Conservation (phyloP, 2,329 filamentous ascomycete species). For the Fusarium incarnatum region DNA sequence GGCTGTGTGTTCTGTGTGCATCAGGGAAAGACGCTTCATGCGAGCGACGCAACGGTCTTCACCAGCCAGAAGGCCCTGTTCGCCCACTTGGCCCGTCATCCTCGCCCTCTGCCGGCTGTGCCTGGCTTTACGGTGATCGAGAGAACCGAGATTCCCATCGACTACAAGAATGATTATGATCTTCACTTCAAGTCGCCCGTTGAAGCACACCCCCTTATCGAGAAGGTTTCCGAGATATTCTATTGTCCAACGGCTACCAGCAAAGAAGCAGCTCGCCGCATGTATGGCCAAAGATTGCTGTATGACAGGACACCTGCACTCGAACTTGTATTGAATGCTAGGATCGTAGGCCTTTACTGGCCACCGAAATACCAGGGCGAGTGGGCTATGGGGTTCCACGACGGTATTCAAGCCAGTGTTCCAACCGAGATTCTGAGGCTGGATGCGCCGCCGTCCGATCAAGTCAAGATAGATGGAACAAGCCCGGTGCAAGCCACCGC, state of each 20-base stretch:
- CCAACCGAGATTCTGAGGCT: constrained; percentile 62
- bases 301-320: constrained; percentile 59
- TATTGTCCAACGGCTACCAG: constrained; percentile 59
- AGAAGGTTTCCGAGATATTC: constrained; percentile 55
- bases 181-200: constrained; percentile 60
- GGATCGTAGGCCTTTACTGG: constrained; percentile 63
- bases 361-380: constrained; percentile 64
- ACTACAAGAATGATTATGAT: constrained; percentile 64
- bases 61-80: constrained; percentile 65
- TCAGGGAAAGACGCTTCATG: constrained; percentile 61
- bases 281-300: constrained; percentile 60
- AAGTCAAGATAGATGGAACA: constrained; percentile 60
- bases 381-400: constrained; percentile 69
- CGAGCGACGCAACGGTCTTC: constrained; percentile 68
- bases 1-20: constrained; percentile 67
- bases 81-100: constrained; percentile 64
- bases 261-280: constrained; percentile 59
- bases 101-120: constrained; percentile 63
- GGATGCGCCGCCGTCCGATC: constrained; percentile 58
- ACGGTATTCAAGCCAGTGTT: constrained; percentile 62
- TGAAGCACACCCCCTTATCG: constrained; percentile 55
- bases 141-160: constrained; percentile 53
- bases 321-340: constrained; percentile 61
- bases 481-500: constrained; percentile 62
- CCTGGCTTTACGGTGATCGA: constrained; percentile 63